These are phyloP conservation scores for Salix koriyanagi DNA, from an alignment of 345 rosid species.

Conservation along the genomic window DNA sequence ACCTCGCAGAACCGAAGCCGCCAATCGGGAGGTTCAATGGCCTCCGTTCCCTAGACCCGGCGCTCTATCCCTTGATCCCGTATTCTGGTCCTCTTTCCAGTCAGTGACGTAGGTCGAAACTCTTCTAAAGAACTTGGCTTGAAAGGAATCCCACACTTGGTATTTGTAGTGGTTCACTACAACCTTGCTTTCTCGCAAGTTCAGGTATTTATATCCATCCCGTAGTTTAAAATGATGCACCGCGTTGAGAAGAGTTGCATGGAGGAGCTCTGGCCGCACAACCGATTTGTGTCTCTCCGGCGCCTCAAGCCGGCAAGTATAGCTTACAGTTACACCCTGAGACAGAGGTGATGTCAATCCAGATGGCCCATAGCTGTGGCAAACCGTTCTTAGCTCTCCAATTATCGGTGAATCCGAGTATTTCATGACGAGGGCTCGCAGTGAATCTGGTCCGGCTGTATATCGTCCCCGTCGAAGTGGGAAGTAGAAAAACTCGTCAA, in stretches of 20 bases:
- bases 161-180: constrained; percentile 90
- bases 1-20: constrained; percentile 77
- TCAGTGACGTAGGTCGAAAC: constrained; percentile 92
- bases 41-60: constrained; percentile 92
- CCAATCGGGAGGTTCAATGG: constrained; percentile 84
- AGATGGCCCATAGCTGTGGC: constrained; percentile 94
- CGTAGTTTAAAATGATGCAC: constrained; percentile 79
- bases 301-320: constrained; percentile 78
- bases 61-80: constrained; percentile 91
- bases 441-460: constrained; percentile 49
- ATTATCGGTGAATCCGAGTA: constrained; percentile 48
- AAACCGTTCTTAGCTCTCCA: constrained; percentile 78
- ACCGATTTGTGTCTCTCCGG: constrained; percentile 93
- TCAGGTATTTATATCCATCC: constrained; percentile 54
- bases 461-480: constrained; percentile 38
- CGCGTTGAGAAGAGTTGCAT: constrained; percentile 66
- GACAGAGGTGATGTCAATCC: constrained; percentile 66
- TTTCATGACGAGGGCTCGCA: constrained; percentile 57
- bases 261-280: constrained; percentile 55
- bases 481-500: constrained; percentile 91
- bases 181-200: constrained; percentile 60
- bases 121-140: constrained; percentile 83
- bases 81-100: constrained; percentile 85
- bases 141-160: constrained; percentile 92
- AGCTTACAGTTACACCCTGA: constrained; percentile 77